A percentile compares a stretch with the other conserved stretches of the same genome.
Conservation (phyloP, 768 basidiomycete species). For the Fistulinella prunicolor region DNA sequence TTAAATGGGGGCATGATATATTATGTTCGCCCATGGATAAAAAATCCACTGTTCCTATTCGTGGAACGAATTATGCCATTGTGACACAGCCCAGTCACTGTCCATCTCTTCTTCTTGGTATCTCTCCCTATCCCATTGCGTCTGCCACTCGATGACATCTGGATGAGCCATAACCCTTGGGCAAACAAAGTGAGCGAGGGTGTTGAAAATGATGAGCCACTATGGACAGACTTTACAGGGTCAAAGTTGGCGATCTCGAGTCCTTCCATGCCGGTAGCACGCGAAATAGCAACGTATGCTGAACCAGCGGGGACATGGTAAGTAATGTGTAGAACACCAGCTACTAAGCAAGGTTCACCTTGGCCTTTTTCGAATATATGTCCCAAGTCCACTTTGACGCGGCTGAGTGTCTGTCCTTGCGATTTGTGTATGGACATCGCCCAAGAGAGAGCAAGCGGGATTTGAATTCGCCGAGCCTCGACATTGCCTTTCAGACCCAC, state of each 20-base stretch:
- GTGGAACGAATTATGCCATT: slow-evolving; percentile 29
- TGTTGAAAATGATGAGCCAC: not conserved
- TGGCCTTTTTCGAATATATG: slow-evolving; percentile 88
- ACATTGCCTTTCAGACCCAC: slow-evolving; percentile 31
- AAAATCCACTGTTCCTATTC: slow-evolving; percentile 5
- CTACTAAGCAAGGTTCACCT: slow-evolving; percentile 25
- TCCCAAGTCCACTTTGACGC: slow-evolving; percentile 89
- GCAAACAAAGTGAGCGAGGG: slow-evolving; percentile 3
- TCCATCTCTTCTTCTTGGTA: slow-evolving; percentile 35
- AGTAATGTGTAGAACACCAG: not conserved
- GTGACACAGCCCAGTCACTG: slow-evolving; percentile 30
- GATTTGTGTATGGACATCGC: slow-evolving; percentile 99
- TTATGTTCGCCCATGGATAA: no score
- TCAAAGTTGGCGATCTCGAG: slow-evolving; percentile 39
- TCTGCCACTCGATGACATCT: slow-evolving; percentile 32
- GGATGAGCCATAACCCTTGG: slow-evolving; percentile 36
- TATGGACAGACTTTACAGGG: slow-evolving; percentile 26
- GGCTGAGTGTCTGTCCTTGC: slow-evolving; percentile 92
- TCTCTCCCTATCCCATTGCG: slow-evolving; percentile 24
- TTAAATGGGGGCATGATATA: no score
- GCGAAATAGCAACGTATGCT: slow-evolving; percentile 39
- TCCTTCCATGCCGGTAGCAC: slow-evolving; percentile 40
- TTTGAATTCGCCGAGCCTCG: slow-evolving; percentile 44
- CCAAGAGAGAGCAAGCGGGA: slow-evolving; percentile 89
- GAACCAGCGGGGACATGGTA: not conserved